Evolutionary conservation across 1,284 basidiomycete species (phyloP), one percentile per base, ranked within the genome.

Genomic region (Sporisorium iseilematis-ciliati): DNA sequence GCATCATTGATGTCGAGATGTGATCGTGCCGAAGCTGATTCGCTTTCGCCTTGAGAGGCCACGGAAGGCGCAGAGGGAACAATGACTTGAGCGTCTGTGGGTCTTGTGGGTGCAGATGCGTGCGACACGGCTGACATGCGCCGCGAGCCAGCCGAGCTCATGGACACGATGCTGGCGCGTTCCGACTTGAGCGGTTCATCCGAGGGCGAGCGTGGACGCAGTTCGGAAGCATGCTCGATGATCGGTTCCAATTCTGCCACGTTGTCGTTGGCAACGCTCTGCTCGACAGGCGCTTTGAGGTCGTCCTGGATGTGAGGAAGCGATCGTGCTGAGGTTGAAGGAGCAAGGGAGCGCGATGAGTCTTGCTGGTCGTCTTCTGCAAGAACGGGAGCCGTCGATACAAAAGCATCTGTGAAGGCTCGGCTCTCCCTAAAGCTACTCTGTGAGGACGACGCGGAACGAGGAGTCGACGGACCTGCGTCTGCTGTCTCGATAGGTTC

Each of bases 81-180:
- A 7, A 43, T 11, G 20, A 38, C 20, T 6, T 31, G 23, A 18
- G 41, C 31, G 40, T 51, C 40, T 25, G 1, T 43, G 7, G 49
- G 25, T 18, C 35, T 14, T 33, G 42, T 14, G 33, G 40, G 21
- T 10, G 38, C 12, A 18, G 57, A 49, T 4, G 42, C 40, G 38
- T 23, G 46, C 3, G 57, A 60, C n/a, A 52, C n/a, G 6, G 68
- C 57, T 16, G 53, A 3, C 7, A 49, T 23, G 49, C 40, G 54
- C n/a, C 35, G 51, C 26, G 65, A 58, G 5, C 40, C 57, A 31
- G 41, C 21, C 2, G 65, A 64, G 59, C 59, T 53, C 55, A 54
- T 62, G 0, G 67, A 70, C 6, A 70, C 50, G 42, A 70, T 57
- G 57, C 66, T 69, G 2, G 66, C 66, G 35, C 60, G 51, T 52